Conservation (phyloP, 2,329 filamentous ascomycete species). For the Microcera coccophila region DNA sequence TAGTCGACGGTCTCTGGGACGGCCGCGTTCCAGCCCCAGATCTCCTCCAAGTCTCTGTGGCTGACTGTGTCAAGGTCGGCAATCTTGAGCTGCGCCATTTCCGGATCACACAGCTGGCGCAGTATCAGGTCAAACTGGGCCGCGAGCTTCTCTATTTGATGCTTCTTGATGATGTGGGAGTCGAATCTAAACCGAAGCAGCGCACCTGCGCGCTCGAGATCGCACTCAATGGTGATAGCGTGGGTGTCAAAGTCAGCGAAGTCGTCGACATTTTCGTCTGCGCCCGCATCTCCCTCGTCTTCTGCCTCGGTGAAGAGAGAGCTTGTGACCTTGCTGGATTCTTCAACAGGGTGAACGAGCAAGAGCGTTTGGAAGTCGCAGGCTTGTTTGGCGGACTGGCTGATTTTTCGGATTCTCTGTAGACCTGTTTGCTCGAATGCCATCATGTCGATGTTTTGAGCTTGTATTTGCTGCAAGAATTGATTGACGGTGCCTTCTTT, state of each 20-base stretch:
- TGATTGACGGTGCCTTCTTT: conserved; percentile 26
- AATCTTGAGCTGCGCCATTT: conserved; percentile 3
- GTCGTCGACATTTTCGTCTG: neutral
- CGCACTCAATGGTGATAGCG: conserved; percentile 1
- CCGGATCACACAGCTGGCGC: neutral
- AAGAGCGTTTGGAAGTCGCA: neutral
- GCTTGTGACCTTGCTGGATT: conserved; percentile 14
- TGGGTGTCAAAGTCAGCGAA: conserved; percentile 1
- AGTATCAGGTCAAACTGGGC: conserved; percentile 5
- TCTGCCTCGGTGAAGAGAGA: neutral
- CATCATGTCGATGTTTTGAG: conserved; percentile 12
- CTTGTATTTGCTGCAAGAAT: conserved; percentile 36
- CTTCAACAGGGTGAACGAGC: conserved; percentile 6
- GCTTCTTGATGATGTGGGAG: neutral
- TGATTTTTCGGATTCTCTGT: conserved; percentile 11
- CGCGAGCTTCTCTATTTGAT: neutral
- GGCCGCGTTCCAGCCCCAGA: neutral
- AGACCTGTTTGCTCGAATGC: conserved; percentile 17
- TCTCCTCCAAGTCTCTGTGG: neutral
- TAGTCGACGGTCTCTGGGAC: conserved; percentile 1
- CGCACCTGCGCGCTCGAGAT: neutral
- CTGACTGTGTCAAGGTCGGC: neutral
- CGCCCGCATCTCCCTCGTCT: neutral
- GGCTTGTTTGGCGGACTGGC: neutral
- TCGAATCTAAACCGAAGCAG: conserved; percentile 4